Evolutionary conservation across 495 filamentous ascomycete genomes (phyloP), one percentile per base, ranked within the genome.

Genomic region (Penicillium macrosclerotiorum): DNA sequence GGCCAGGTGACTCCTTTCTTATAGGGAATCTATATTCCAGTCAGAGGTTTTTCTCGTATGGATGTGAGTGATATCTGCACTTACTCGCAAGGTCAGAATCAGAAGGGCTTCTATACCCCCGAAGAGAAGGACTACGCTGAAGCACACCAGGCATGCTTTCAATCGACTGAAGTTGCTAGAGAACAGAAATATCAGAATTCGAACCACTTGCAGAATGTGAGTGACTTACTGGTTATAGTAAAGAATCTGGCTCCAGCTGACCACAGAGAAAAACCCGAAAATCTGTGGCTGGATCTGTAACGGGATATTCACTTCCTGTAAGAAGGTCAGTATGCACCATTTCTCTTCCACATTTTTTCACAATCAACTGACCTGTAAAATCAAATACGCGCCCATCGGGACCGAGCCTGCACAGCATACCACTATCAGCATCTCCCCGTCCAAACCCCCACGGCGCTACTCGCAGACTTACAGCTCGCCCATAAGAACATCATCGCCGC

Each of bases 401-500:
- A 79, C 71, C 11, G 68, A 67, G 30, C 71, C 71, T 77, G 32
- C 32, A 47, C 8, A 13, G 31, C 25, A 25, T 12, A 24, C 12
- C 13, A 14, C 22, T 27, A 22, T 12, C n/a, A 52, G 27, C 20
- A 42, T 9, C 13, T 36, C 19, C 31, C 33, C 26, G 8, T 30
- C 19, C n/a, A 44, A 29, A 26, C 17, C 30, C 0, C 0, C 13
- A 31, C n/a, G n/a, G n/a, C n/a, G n/a, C n/a, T n/a, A n/a, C 38
- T 4, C 8, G 3, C 1, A 18, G 26, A 57, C 76, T 42, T 60
- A 86, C 83, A 84, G 23, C 75, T 58, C 17, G 82, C 82, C 85
- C 86, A 90, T 2, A 89, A 60, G 42, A 89, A 80, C 78, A 88
- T 83, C 86, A 90, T 90, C 12, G 68, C 49, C 0, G 74, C 79